Evolutionary conservation across 2,329 filamentous ascomycete genomes (phyloP), one percentile per base, ranked within the genome.

Genomic region (Ophiostoma ulmi): DNA sequence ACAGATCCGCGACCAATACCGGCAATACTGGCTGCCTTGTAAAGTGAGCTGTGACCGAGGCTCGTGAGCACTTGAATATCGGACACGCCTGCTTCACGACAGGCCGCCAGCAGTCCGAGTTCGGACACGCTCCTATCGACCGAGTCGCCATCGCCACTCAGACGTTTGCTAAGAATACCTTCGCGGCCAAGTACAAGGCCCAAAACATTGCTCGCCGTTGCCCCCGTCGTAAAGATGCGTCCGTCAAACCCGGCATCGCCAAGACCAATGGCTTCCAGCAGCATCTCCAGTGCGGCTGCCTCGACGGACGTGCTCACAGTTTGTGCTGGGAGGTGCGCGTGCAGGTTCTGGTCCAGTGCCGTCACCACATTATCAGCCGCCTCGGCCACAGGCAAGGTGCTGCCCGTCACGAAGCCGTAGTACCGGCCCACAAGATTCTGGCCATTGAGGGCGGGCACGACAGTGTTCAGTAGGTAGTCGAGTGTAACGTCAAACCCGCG

Each of bases 361-460:
- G 89, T 89, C 72, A 94, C 93, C n/a, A 97, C 80, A 74, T 93
- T 91, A 78, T 97, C 94, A 1, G 93, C 94, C 70, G 92, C 86
- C 75, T 90, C 85, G 41, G 93, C 93, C 35, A 93, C 88, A 6
- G 93, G 92, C 0, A 94, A 91, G 8, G 85, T 83, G 17, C 92
- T 91, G 64, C 94, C 94, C 0, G 90, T 97, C 6, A 97, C 91
- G 78, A 97, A 97, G 72, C 93, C 94, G 78, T 92, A 96, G 83
- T 96, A 97, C 70, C 88, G 87, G 13, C 87, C 79, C 63, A 86
- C 88, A 61, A 86, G 84, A 74, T 87, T 89, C 76, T 88, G 86
- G 20, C 83, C 85, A 75, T 90, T 93, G 72, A 95, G 84, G 0
- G 85, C 90, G 1, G 86, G 85, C 58, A 85, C 79, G 71, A 87